Evolutionary conservation across 306 rosid species (phyloP), one percentile per base, ranked within the genome.

Genomic region (Medicago ruthenica): DNA sequence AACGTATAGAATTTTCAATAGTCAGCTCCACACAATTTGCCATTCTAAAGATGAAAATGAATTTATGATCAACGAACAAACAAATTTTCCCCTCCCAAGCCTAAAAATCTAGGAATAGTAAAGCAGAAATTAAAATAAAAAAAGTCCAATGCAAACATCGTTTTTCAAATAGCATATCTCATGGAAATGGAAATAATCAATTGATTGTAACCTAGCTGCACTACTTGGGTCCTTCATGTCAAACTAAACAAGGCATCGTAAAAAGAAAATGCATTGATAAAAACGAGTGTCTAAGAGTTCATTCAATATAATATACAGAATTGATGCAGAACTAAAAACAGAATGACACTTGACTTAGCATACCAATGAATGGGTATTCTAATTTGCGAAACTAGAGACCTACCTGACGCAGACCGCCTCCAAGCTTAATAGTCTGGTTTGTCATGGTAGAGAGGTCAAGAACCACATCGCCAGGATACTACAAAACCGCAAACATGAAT

Each of bases 381-480:
- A 57, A 70, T 24, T 47, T 18, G 17, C 1, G 21, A 20, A 51
- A 69, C 69, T 50, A 42, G 6, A 55, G 36, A 73, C 71, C 22
- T 61, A 87, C 98, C 96, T 90, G 99, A 37, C 83, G 88, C 40
- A 95, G 90, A 69, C 99, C 97, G 0, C 97, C 87, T 50, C 97
- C 99, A 39, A 95, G 97, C 89, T 90, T 94, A 72, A 94, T 87
- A 16, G 97, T 94, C 62, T 88, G 93, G 80, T 94, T 87, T 47
- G 86, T 54, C 96, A 94, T 87, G 87, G 13, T 83, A 42, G 96
- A 87, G n/a, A 94, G 87, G 65, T 94, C 95, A 48, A 95, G 91
- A 70, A 86, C 91, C 67, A 87, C 92, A 76, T 94, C 98, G 21
- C 98, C 98, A 10, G 97, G 97, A 57, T 82, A 87, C 98, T 94